Percentiles rank a stretch among this genome's conserved stretches.
These are phyloP conservation scores for Amanita subjunquillea DNA, from an alignment of 768 basidiomycete genomes.

Conservation along the genomic window DNA sequence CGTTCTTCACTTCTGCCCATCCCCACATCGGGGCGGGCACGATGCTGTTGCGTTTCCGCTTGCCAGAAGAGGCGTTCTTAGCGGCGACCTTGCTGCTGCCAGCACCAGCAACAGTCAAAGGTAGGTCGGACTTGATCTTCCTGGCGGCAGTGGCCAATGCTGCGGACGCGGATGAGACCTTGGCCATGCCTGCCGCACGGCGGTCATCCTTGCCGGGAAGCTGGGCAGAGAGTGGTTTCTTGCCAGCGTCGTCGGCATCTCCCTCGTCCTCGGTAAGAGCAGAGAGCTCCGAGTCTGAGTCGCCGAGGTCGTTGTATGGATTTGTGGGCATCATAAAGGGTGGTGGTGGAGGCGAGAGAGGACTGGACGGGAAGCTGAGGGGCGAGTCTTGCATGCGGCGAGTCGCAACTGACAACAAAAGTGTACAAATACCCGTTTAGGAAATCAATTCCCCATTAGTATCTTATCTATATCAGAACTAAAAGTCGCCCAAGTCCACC, in stretches of 20 bases:
- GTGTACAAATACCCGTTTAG: background rate
- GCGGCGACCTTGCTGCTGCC: slow-evolving; percentile 9
- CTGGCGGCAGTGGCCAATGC: background rate
- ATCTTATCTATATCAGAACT: background rate
- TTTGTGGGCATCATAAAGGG: background rate
- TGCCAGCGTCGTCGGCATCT: slow-evolving; percentile 23
- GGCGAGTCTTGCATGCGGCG: slow-evolving; percentile 43
- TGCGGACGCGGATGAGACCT: background rate
- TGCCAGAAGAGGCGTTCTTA: slow-evolving; percentile 11
- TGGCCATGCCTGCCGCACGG: background rate
- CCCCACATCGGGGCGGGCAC: slow-evolving; percentile 82
- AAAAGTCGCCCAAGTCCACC: slow-evolving; percentile 7
- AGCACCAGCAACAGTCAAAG: slow-evolving; percentile 8
- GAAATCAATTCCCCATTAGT: background rate
- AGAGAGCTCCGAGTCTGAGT: slow-evolving; percentile 68
- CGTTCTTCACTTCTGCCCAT: slow-evolving; percentile 41
- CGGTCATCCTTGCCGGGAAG: background rate
- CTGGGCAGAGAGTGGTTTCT: slow-evolving; percentile 6
- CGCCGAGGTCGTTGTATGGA: slow-evolving; percentile 14
- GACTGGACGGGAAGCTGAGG: slow-evolving; percentile 59
- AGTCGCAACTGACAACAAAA: background rate
- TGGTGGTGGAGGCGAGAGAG: slow-evolving; percentile 24
- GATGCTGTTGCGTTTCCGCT: slow-evolving; percentile 53
- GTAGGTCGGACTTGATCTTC: background rate
- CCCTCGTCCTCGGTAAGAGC: slow-evolving; percentile 80